phyloP scores from a whole-genome alignment of 495 filamentous ascomycete genomes.

The Aspergillus egyptiacus region DNA sequence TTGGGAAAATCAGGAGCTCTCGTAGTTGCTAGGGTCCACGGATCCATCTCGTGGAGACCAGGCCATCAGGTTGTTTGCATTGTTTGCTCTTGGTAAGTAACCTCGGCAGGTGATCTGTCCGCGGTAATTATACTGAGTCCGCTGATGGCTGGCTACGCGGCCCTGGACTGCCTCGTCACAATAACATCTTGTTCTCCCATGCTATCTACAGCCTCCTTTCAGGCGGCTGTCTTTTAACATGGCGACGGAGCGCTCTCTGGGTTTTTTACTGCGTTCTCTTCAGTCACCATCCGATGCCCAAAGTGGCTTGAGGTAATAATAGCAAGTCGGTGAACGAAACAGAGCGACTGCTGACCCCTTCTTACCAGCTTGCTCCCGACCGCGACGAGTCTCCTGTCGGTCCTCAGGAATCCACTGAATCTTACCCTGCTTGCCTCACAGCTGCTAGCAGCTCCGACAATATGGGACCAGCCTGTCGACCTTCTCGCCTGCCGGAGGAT shows the following conservation, averaged over 20 bases:
- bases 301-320: slow-evolving; percentile 51
- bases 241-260: slow-evolving; percentile 48
- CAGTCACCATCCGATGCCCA: slow-evolving; percentile 42
- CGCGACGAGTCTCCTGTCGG: slow-evolving; percentile 73
- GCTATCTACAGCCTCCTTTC: not conserved
- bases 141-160: slow-evolving; percentile 12
- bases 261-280: slow-evolving; percentile 47
- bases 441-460: slow-evolving; percentile 73
- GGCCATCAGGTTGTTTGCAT: slow-evolving; percentile 29
- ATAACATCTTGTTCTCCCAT: slow-evolving; percentile 13
- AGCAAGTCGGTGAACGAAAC: slow-evolving; percentile 6
- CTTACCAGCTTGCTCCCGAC: slow-evolving; percentile 65
- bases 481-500: slow-evolving; percentile 68
- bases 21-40: not conserved
- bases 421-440: slow-evolving; percentile 86
- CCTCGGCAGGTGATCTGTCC: slow-evolving; percentile 36
- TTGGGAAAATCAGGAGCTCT: not conserved
- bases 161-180: not conserved
- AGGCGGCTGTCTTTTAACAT: slow-evolving; percentile 19
- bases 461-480: slow-evolving; percentile 73
- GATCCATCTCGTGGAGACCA: no score
- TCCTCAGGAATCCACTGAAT: slow-evolving; percentile 85
- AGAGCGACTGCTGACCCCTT: slow-evolving; percentile 1
- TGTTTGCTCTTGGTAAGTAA: slow-evolving; percentile 30
- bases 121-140: slow-evolving; percentile 32